Base-by-base conservation (phyloP, 2,329 filamentous ascomycete species). In the Colletotrichum filicis region DNA sequence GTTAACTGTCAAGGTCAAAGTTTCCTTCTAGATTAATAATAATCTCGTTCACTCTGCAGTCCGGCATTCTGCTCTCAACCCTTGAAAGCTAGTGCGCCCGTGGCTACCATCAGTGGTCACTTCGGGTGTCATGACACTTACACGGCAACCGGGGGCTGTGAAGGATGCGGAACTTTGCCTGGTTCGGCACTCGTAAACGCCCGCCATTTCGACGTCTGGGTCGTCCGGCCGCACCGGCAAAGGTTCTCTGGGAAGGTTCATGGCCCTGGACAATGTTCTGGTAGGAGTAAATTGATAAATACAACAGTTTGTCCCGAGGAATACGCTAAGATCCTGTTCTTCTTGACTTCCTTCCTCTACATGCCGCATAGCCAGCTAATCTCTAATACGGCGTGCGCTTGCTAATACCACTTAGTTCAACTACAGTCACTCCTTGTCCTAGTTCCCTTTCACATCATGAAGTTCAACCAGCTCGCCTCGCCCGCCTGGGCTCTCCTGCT, bases 401-500 rank as follows among this genome's bases (percentile, higher is more conserved):
- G 24, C 16, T 14, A 8, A 5, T 16, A 49, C 7, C 59, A 28
- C 14, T 28, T 37, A 19, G 9, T 52, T 62, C 42, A 22, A 62
- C 16, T 28, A 62, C 26, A 52, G 16, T 53, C 37, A 26, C 14
- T 62, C 42, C 4, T 35, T 52, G n/a, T 14, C 11, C 35, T 53
- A 7, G 8, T 35, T 42, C 30, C 14, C 14, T 28, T 19, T n/a
- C 11, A 5, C 55, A 53, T 26, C 16, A 73, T 73, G 71, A 70
- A 61, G 35, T 19, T 70, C 61, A 63, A 53, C 35, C 58, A 60
- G 9, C 24, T 68, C 58, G 58, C 58, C 37, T 68, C 65, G 22
- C 52, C 64, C n/a, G 59, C 52, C 35, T 55, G 58, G 65, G 59
- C 58, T 9, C 58, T 68, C 49, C 19, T 26, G 1, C 28, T 64